Conservation (phyloP, 1,284 basidiomycete species). For the Irpex sp. region DNA sequence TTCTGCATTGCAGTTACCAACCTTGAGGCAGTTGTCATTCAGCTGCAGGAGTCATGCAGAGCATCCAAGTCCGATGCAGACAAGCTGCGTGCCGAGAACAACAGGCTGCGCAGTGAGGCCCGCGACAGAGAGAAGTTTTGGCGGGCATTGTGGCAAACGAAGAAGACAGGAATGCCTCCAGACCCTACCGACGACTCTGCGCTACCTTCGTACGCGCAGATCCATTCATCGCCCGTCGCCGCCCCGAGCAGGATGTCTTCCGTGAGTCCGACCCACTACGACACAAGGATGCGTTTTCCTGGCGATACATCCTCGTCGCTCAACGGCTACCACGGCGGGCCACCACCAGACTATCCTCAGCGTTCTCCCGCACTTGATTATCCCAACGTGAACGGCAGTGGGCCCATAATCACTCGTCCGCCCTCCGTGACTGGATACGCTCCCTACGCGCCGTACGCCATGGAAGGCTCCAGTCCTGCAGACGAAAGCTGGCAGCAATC, state of each 20-base stretch:
- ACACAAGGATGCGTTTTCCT: slow-evolving; percentile 37
- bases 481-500: slow-evolving; percentile 53
- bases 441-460: slow-evolving; percentile 47
- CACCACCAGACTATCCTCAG: slow-evolving; percentile 35
- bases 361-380: slow-evolving; percentile 50
- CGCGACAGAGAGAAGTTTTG: slow-evolving; percentile 71
- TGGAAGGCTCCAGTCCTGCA: slow-evolving; percentile 41
- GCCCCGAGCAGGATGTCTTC: slow-evolving; percentile 13
- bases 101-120: slow-evolving; percentile 56
- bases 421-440: slow-evolving; percentile 50
- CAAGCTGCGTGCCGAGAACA: slow-evolving; percentile 62
- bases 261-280: slow-evolving; percentile 24
- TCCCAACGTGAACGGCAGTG: slow-evolving; percentile 36
- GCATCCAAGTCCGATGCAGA: slow-evolving; percentile 56
- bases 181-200: slow-evolving; percentile 52
- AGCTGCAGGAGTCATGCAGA: slow-evolving; percentile 76
- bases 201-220: slow-evolving; percentile 38
- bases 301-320: slow-evolving; percentile 38
- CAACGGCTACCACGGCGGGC: slow-evolving; percentile 39
- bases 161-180: slow-evolving; percentile 46
- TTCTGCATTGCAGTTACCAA: slow-evolving; percentile 54
- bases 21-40: slow-evolving; percentile 74
- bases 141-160: slow-evolving; percentile 60
- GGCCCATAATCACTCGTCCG: slow-evolving; percentile 34
- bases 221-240: slow-evolving; percentile 28